These are phyloP conservation scores for Lentinula boryana DNA, from an alignment of 768 basidiomycete genomes.

Conservation along the genomic window DNA sequence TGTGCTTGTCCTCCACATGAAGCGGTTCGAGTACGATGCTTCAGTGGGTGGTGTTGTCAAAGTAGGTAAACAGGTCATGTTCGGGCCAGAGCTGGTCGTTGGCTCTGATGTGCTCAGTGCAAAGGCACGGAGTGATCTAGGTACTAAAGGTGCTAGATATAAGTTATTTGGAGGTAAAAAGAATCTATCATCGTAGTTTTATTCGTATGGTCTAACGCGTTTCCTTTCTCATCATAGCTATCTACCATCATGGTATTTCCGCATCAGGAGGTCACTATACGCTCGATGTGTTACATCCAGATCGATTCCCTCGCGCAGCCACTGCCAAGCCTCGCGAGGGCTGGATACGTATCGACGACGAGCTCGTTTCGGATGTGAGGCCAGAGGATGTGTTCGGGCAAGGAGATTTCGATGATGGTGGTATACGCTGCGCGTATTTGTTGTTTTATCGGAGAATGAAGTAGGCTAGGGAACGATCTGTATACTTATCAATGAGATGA, in stretches of 20 bases:
- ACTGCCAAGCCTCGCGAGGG: constrained; percentile 45
- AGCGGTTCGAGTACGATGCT: constrained; percentile 85
- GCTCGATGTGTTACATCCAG: constrained; percentile 78
- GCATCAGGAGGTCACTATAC: constrained; percentile 96
- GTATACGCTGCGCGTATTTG: constrained; percentile 73
- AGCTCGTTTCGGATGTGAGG: constrained; percentile 71
- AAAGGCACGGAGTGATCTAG: constrained; percentile 22
- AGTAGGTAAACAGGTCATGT: constrained; percentile 74
- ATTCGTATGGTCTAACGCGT: neutral
- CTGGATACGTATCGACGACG: constrained; percentile 95
- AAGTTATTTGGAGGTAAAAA: constrained; percentile 74
- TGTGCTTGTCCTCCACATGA: constrained; percentile 83
- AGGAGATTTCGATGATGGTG: constrained; percentile 42
- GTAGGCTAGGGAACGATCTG: neutral
- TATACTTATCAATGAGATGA: neutral
- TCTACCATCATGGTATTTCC: constrained; percentile 91
- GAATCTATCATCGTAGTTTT: constrained; percentile 13
- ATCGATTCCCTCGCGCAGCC: constrained; percentile 36
- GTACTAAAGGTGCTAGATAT: constrained; percentile 48
- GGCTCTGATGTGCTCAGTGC: constrained; percentile 63
- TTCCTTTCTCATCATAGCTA: constrained; percentile 33
- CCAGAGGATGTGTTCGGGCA: constrained; percentile 67
- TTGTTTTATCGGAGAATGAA: constrained; percentile 74
- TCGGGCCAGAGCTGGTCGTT: constrained; percentile 74
- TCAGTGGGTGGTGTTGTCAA: constrained; percentile 76